Evolutionary conservation across 2,329 filamentous ascomycete species (phyloP).

Genomic region (Colletotrichum sp.): DNA sequence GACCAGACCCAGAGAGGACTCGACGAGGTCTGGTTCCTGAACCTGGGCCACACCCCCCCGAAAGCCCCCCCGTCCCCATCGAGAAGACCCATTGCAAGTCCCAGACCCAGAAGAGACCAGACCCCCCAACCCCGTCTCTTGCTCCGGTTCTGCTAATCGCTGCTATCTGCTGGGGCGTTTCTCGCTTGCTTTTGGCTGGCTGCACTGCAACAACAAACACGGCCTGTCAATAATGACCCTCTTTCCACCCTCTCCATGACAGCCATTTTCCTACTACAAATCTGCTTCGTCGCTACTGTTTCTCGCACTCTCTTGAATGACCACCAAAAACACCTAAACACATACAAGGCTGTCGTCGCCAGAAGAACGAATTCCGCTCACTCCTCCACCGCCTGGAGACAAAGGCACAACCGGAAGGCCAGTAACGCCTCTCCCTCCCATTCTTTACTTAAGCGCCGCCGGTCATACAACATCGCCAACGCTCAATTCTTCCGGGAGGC

Average conservation of each 20-base stretch:
- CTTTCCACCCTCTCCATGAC: conserved; percentile 46
- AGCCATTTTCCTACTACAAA: conserved; percentile 46
- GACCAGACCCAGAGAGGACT: conserved; percentile 16
- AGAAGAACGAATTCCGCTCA: conserved; percentile 40
- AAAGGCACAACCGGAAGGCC: conserved; percentile 41
- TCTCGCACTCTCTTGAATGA: conserved; percentile 51
- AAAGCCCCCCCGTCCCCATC: background rate
- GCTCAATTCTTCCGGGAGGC: conserved; percentile 33
- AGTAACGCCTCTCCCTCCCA: conserved; percentile 36
- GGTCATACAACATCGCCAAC: conserved; percentile 29
- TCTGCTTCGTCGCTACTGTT: conserved; percentile 52
- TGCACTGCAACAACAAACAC: conserved; percentile 13
- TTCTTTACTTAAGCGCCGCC: conserved; percentile 41
- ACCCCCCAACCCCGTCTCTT: conserved; percentile 7
- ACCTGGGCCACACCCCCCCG: conserved; percentile 3
- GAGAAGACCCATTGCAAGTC: background rate
- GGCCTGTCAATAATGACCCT: conserved; percentile 23
- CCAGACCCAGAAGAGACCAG: background rate
- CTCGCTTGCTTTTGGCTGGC: background rate
- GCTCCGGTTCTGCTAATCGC: conserved; percentile 11
- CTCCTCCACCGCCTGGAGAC: conserved; percentile 40
- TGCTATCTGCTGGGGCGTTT: conserved; percentile 12
- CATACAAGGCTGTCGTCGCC: conserved; percentile 47
- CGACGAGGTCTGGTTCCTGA: background rate
- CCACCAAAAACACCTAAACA: conserved; percentile 42